Evolutionary conservation across 2,329 filamentous ascomycete species (phyloP).

Genomic region (Pseudogymnoascus sp.): DNA sequence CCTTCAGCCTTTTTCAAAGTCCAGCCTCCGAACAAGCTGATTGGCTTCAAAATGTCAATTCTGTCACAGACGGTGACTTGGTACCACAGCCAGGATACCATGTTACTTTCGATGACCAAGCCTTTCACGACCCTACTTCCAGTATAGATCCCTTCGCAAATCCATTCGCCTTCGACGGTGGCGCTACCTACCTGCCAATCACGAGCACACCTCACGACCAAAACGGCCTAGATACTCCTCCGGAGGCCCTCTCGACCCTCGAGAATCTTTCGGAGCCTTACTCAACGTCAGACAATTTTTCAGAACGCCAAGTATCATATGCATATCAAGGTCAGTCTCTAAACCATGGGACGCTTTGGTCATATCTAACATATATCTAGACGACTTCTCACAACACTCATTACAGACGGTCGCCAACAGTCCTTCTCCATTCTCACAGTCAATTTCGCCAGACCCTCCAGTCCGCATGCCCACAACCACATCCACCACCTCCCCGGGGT

Average conservation of each 20-base stretch:
- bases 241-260: background rate
- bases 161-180: conserved; percentile 1
- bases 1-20: conserved; percentile 1
- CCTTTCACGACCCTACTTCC: conserved; percentile 1
- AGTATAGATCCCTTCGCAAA: background rate
- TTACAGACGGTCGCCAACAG: background rate
- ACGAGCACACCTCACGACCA: background rate
- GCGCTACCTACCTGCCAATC: conserved; percentile 1
- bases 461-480: background rate
- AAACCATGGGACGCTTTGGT: background rate
- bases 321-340: conserved; percentile 2
- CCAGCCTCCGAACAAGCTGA: background rate
- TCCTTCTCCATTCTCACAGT: background rate
- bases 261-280: background rate
- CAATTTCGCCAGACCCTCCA: background rate
- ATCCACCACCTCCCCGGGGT: background rate
- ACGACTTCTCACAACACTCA: background rate
- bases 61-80: background rate
- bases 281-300: background rate
- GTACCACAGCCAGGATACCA: background rate
- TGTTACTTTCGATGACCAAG: conserved; percentile 1
- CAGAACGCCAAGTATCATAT: conserved; percentile 1
- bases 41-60: conserved; percentile 5
- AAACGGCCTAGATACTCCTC: background rate
- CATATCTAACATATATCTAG: background rate